These are phyloP conservation scores for Anethum foeniculum DNA, from an alignment of 140 eudicot species.

Conservation along the genomic window DNA sequence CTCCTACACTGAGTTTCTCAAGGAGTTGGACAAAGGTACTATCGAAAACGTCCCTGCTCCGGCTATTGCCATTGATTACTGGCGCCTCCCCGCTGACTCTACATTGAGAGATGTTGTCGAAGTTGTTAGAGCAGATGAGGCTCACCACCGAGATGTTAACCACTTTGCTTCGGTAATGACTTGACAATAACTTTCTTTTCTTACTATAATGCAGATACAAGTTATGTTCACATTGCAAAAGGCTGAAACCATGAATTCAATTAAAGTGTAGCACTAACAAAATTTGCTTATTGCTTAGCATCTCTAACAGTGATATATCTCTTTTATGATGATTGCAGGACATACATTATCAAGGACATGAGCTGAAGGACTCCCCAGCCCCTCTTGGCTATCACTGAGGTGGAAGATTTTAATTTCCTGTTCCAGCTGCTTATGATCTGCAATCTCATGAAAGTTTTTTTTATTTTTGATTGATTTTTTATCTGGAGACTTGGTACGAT, in stretches of 20 bases:
- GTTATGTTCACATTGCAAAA: neutral
- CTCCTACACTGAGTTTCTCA: conserved; percentile 87
- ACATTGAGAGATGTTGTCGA: conserved; percentile 84
- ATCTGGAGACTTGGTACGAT: neutral
- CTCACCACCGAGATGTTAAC: conserved; percentile 97
- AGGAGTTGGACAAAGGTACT: conserved; percentile 77
- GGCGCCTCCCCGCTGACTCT: conserved; percentile 69
- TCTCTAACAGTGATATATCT: neutral
- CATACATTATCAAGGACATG: conserved; percentile 70
- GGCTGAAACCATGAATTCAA: neutral
- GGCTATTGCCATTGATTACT: conserved; percentile 88
- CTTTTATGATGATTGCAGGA: conserved; percentile 51
- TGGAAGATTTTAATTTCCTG: neutral
- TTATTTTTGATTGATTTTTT: neutral
- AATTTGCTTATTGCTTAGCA: neutral
- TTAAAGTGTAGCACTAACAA: neutral
- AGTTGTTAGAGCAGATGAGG: conserved; percentile 95
- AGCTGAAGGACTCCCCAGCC: conserved; percentile 78
- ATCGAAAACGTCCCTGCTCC: conserved; percentile 90
- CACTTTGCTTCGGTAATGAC: conserved; percentile 85
- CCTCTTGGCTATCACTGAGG: conserved; percentile 80
- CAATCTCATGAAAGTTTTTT: neutral
- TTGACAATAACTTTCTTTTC: neutral
- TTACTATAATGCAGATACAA: neutral
- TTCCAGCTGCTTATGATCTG: neutral